Conservation (phyloP, 371 early-diverging fungal species). For the Entomophthora muscae region DNA sequence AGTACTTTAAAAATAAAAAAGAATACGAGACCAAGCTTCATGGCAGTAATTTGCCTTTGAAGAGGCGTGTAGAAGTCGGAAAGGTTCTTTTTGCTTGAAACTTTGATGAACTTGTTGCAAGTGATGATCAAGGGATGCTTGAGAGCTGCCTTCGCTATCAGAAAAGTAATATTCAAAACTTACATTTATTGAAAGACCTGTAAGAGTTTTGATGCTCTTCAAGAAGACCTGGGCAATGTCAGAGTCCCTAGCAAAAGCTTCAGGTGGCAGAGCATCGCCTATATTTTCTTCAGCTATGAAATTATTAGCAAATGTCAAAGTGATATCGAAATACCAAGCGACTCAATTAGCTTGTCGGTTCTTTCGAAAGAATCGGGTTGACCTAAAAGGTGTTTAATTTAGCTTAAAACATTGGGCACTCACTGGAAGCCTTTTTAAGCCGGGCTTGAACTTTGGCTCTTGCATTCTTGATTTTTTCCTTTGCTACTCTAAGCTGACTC, state of each 20-base stretch:
- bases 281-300: not conserved
- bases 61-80: not conserved
- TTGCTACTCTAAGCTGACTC: too few species aligned
- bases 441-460: too few species aligned
- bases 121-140: not conserved
- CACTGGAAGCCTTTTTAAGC: too few species aligned
- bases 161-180: not conserved
- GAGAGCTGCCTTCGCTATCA: conserved; percentile 17
- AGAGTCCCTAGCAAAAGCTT: not conserved
- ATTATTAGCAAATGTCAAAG: too few species aligned
- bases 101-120: conserved; percentile 4
- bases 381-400: too few species aligned
- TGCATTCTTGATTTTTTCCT: too few species aligned
- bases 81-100: not conserved
- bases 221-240: not conserved
- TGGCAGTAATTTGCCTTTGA: not conserved
- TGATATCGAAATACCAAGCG: too few species aligned
- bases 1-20: not conserved
- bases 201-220: not conserved
- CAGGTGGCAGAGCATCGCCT: not conserved
- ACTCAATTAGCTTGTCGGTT: too few species aligned
- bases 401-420: too few species aligned
- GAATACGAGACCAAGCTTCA: not conserved
- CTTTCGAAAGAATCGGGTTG: too few species aligned
- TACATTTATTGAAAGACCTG: not conserved